These are phyloP conservation scores for Cryptococcus hybrid DNA, from an alignment of 1,284 basidiomycete species.

Conservation along the genomic window DNA sequence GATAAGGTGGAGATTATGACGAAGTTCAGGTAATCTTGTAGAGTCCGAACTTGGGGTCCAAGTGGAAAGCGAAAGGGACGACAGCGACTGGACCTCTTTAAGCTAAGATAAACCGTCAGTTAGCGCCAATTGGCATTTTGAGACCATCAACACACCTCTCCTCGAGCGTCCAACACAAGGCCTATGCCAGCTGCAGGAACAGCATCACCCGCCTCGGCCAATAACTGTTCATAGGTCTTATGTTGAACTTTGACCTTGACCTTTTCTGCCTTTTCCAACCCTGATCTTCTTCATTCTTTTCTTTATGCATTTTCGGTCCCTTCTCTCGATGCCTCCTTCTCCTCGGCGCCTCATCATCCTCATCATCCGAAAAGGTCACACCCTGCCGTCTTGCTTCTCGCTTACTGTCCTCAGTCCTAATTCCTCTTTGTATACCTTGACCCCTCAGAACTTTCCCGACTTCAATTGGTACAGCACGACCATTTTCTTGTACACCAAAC, in stretches of 20 bases:
- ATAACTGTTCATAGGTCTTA: slow-evolving; percentile 92
- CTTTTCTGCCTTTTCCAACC: slow-evolving; percentile 65
- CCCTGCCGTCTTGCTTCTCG: slow-evolving; percentile 65
- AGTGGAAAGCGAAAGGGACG: slow-evolving; percentile 70
- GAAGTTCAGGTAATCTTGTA: slow-evolving; percentile 87
- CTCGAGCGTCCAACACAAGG: slow-evolving; percentile 90
- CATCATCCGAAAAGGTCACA: slow-evolving; percentile 68
- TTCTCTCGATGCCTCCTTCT: slow-evolving; percentile 11
- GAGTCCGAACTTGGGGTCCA: slow-evolving; percentile 84
- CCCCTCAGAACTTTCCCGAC: slow-evolving; percentile 64
- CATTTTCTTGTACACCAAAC: slow-evolving; percentile 72
- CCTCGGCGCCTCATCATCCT: slow-evolving; percentile 50
- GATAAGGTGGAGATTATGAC: slow-evolving; percentile 89
- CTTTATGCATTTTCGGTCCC: slow-evolving; percentile 4
- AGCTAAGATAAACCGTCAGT: slow-evolving; percentile 55
- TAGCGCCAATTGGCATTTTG: not conserved
- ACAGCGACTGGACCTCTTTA: slow-evolving; percentile 75
- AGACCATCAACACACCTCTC: slow-evolving; percentile 58
- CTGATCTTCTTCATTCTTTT: slow-evolving; percentile 19
- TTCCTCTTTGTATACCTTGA: slow-evolving; percentile 83
- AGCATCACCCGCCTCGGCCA: slow-evolving; percentile 69
- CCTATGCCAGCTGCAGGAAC: slow-evolving; percentile 62
- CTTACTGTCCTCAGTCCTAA: slow-evolving; percentile 84
- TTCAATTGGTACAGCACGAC: slow-evolving; percentile 85
- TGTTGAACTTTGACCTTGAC: slow-evolving; percentile 81